Evolutionary conservation across 1,139 yeast genomes (phyloP).

Genomic region (Pichia sp.): DNA sequence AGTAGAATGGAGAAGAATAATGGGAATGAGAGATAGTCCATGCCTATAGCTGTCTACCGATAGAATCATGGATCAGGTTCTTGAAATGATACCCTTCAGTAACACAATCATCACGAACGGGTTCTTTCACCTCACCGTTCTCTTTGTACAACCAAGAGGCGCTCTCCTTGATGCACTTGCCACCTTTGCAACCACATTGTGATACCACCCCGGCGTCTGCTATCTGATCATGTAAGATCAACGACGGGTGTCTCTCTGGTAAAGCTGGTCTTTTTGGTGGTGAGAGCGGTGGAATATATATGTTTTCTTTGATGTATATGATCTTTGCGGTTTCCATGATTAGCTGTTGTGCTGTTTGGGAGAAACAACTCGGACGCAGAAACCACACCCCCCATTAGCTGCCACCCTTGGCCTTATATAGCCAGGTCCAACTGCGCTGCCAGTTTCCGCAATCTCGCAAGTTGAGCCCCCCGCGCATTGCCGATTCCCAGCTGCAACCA

Average conservation of each 20-base stretch:
- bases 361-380: not conserved
- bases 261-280: slow-evolving; percentile 25
- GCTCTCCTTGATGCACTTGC: slow-evolving; percentile 39
- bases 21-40: too few relatives aligned
- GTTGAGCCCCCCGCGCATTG: not conserved
- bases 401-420: not conserved
- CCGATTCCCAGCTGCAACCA: not conserved
- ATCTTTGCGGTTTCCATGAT: slow-evolving; percentile 38
- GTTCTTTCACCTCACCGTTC: slow-evolving; percentile 27
- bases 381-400: not conserved
- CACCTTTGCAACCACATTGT: slow-evolving; percentile 42
- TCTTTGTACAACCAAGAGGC: slow-evolving; percentile 38
- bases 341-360: too few relatives aligned
- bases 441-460: not conserved
- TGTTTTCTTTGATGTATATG: slow-evolving; percentile 34
- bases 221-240: slow-evolving; percentile 40
- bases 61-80: slow-evolving; percentile 21
- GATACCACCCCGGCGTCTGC: slow-evolving; percentile 40
- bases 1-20: too few relatives aligned
- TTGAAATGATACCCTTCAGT: slow-evolving; percentile 26
- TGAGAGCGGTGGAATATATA: slow-evolving; percentile 38
- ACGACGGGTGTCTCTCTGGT: slow-evolving; percentile 42
- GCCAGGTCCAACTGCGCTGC: not conserved
- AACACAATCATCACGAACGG: slow-evolving; percentile 18
- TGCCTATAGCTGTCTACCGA: slow-evolving; percentile 24